A percentile compares a stretch with the other conserved stretches of the same genome.
These are phyloP conservation scores for Boletus rubescentipes DNA, from an alignment of 768 basidiomycete genomes.

Conservation along the genomic window DNA sequence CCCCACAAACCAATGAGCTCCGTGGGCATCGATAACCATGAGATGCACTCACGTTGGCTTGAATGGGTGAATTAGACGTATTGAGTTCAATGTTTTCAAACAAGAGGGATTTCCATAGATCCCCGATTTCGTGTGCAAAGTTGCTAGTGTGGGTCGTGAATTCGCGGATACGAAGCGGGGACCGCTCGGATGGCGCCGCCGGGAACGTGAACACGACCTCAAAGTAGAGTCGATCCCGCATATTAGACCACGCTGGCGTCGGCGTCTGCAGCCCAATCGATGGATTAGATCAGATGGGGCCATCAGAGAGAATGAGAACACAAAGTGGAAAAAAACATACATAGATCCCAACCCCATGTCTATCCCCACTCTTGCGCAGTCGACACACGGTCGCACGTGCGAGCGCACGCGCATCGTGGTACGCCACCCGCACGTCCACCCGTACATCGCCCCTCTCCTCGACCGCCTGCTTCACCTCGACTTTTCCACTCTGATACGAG, in stretches of 20 bases:
- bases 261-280: slow-evolving; percentile 17
- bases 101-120: slow-evolving; percentile 27
- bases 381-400: slow-evolving; percentile 31
- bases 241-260: not conserved
- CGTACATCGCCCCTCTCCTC: slow-evolving; percentile 11
- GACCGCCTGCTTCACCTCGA: slow-evolving; percentile 18
- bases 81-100: slow-evolving; percentile 28
- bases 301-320: not conserved
- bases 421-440: slow-evolving; percentile 34
- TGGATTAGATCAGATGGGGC: not conserved
- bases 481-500: slow-evolving; percentile 19
- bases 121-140: slow-evolving; percentile 30
- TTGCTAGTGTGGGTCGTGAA: slow-evolving; percentile 30
- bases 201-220: slow-evolving; percentile 34
- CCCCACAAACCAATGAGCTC: not conserved
- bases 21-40: not conserved
- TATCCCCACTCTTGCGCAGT: slow-evolving; percentile 25
- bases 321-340: slow-evolving; percentile 16
- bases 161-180: slow-evolving; percentile 24
- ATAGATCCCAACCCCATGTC: slow-evolving; percentile 39
- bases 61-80: slow-evolving; percentile 28
- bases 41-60: slow-evolving; percentile 25
- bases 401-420: slow-evolving; percentile 21
- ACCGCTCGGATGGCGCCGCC: not conserved
- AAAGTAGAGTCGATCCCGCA: slow-evolving; percentile 23